phyloP scores from a whole-genome alignment of 2,329 filamentous ascomycete species.

The Sporothrix protearum region DNA sequence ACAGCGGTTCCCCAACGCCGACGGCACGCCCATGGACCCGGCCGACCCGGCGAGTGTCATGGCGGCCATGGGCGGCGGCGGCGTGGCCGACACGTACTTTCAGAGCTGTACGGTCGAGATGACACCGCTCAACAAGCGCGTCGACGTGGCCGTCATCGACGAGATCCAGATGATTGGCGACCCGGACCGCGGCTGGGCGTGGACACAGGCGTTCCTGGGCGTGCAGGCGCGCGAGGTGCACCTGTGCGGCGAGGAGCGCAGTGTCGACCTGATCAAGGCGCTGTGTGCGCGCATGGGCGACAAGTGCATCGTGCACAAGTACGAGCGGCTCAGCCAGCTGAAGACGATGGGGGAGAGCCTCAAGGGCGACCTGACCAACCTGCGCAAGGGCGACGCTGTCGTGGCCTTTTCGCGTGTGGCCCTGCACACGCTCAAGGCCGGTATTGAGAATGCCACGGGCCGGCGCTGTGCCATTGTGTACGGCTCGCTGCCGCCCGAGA shows the following conservation, averaged over 20 bases:
- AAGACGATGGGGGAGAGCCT: slow-evolving; percentile 63
- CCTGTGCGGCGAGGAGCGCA: slow-evolving; percentile 84
- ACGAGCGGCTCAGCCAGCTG: slow-evolving; percentile 78
- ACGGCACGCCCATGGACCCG: slow-evolving; percentile 14
- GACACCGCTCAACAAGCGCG: slow-evolving; percentile 51
- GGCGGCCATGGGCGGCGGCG: slow-evolving; percentile 8
- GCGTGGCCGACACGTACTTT: slow-evolving; percentile 52
- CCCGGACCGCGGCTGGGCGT: slow-evolving; percentile 78
- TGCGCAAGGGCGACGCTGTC: slow-evolving; percentile 86
- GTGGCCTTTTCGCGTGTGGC: slow-evolving; percentile 80
- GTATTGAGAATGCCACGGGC: slow-evolving; percentile 72
- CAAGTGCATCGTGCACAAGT: slow-evolving; percentile 73
- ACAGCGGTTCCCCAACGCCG: slow-evolving; percentile 60
- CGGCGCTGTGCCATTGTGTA: slow-evolving; percentile 89
- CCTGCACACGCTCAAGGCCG: slow-evolving; percentile 74
- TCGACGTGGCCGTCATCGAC: slow-evolving; percentile 93
- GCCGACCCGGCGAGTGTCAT: neutral
- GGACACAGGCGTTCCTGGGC: slow-evolving; percentile 87
- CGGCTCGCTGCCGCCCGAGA: slow-evolving; percentile 86
- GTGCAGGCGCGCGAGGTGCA: slow-evolving; percentile 86
- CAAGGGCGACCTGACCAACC: slow-evolving; percentile 57
- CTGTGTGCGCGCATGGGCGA: slow-evolving; percentile 79
- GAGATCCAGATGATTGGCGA: slow-evolving; percentile 98
- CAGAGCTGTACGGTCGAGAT: slow-evolving; percentile 95
- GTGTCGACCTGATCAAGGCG: slow-evolving; percentile 72